These are phyloP conservation scores for Cercospora berteroae DNA, from an alignment of 2,329 filamentous ascomycete species.

Conservation along the genomic window DNA sequence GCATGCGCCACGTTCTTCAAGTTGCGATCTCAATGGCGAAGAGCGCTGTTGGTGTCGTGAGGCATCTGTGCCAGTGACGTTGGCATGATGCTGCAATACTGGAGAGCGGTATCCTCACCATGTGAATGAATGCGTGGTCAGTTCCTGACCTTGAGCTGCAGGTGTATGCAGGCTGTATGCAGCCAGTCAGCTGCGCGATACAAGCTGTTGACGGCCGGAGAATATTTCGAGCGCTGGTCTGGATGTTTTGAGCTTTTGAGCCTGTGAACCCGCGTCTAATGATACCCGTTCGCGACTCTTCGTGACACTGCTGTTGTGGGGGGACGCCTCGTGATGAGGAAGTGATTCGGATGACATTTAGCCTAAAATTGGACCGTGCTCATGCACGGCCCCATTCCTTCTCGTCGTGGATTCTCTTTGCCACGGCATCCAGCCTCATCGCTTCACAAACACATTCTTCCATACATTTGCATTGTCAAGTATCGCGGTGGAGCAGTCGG, in stretches of 20 bases:
- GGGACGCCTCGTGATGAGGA: not conserved
- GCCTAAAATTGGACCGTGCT: not conserved
- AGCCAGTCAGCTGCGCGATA: not conserved
- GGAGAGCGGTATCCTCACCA: not conserved
- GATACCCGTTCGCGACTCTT: not conserved
- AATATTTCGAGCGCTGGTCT: not conserved
- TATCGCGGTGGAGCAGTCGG: not conserved
- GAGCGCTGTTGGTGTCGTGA: not conserved
- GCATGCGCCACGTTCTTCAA: not conserved
- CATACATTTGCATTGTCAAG: not conserved
- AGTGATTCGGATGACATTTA: not conserved
- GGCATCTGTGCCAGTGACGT: not conserved
- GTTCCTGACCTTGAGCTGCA: not conserved
- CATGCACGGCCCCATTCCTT: not conserved
- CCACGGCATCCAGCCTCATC: not conserved
- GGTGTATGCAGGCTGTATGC: not conserved
- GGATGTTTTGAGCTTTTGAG: not conserved
- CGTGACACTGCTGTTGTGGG: not conserved
- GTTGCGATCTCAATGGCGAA: not conserved
- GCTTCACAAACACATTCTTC: not conserved
- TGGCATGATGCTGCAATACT: not conserved
- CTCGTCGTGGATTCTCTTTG: not conserved
- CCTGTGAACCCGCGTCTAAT: not conserved
- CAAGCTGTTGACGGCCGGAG: not conserved
- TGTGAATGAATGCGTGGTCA: not conserved